A percentile compares a stretch with the other conserved stretches of the same genome.
These are phyloP conservation scores for Termitomyces heimii DNA, from an alignment of 768 basidiomycete species.

Conservation along the genomic window DNA sequence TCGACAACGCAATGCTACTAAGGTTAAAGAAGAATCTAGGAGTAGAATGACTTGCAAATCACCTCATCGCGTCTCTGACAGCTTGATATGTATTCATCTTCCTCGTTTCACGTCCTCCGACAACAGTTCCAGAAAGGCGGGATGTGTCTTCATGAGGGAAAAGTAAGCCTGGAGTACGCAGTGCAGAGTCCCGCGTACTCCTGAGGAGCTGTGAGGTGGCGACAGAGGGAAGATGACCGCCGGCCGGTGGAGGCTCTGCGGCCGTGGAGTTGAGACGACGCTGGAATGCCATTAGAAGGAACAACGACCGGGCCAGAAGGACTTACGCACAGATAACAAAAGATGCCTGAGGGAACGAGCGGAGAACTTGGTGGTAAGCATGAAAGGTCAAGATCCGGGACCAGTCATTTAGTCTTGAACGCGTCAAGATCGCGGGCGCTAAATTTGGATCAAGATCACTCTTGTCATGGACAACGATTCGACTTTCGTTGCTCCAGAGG, in stretches of 20 bases:
- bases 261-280: conserved; percentile 49
- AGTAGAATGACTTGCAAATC: conserved; percentile 4
- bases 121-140: conserved; percentile 34
- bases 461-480: conserved; percentile 70
- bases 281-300: background rate
- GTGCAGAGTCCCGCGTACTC: conserved; percentile 58
- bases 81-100: conserved; percentile 97
- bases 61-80: conserved; percentile 87
- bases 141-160: conserved; percentile 62
- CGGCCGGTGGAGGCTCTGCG: conserved; percentile 66
- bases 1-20: conserved; percentile 68
- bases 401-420: conserved; percentile 9
- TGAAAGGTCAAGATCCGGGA: conserved; percentile 40
- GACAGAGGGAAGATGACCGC: conserved; percentile 70
- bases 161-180: conserved; percentile 66
- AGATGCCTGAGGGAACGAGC: conserved; percentile 17
- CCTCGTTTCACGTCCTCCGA: conserved; percentile 60
- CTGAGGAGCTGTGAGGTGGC: conserved; percentile 63
- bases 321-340: conserved; percentile 14
- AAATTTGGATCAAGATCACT: conserved; percentile 1
- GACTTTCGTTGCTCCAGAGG: conserved; percentile 85
- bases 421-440: conserved; percentile 11
- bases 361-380: conserved; percentile 30
- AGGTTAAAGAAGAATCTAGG: background rate
- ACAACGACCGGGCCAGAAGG: background rate